Conservation (phyloP, 177 flowering plant species). For the Vitis hybrid region DNA sequence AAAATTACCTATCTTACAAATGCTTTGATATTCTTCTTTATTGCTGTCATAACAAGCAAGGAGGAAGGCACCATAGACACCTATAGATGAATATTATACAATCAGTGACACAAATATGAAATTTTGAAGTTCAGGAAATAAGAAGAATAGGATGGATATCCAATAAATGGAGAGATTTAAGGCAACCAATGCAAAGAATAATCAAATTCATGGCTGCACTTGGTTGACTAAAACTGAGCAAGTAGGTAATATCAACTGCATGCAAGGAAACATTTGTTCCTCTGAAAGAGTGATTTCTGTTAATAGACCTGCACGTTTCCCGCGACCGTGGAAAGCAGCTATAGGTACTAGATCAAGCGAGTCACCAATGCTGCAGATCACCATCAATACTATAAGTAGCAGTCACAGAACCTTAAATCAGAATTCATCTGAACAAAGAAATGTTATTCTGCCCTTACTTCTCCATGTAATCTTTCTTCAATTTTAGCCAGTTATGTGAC, state of each 20-base stretch:
- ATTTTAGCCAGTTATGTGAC: conserved; percentile 89
- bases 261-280: neutral
- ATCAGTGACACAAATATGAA: neutral
- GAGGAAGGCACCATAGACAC: conserved; percentile 96
- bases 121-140: too few species aligned
- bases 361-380: conserved; percentile 77
- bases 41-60: conserved; percentile 88
- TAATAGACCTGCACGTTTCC: conserved; percentile 83
- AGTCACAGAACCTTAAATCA: neutral
- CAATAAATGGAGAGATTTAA: too few species aligned
- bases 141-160: too few species aligned
- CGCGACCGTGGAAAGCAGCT: conserved; percentile 97
- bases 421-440: neutral
- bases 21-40: conserved; percentile 94
- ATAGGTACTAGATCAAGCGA: conserved; percentile 95
- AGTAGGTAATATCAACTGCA: neutral
- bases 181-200: too few species aligned
- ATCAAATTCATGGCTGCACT: too few species aligned
- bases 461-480: conserved; percentile 98
- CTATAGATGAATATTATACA: conserved; percentile 28
- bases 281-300: neutral
- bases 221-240: too few species aligned
- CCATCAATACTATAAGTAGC: neutral
- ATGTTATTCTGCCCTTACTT: conserved; percentile 37
- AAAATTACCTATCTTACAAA: conserved; percentile 86